Evolutionary conservation across 345 rosid genomes (phyloP).

Genomic region (Heritiera littoralis): DNA sequence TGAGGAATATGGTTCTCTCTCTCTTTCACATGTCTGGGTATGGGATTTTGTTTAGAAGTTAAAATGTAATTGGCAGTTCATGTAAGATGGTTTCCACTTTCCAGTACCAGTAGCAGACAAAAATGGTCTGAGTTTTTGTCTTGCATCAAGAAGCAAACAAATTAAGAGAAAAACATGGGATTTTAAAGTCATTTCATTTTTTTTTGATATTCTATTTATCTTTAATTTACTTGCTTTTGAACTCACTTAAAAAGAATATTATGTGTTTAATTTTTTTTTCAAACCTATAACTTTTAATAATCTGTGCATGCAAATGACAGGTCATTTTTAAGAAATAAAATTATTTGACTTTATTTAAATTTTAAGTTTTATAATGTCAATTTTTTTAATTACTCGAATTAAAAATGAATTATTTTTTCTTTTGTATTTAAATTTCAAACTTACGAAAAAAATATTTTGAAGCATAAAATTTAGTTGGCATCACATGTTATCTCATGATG

Average conservation of each 20-base stretch:
- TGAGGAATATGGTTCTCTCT: background rate
- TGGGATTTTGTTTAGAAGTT: conserved; percentile 10
- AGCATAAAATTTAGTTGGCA: background rate
- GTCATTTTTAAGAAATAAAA: too few species aligned
- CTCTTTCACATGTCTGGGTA: background rate
- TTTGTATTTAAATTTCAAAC: too few species aligned
- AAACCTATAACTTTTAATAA: too few species aligned
- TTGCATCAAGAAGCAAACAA: conserved; percentile 4
- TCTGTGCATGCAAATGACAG: too few species aligned
- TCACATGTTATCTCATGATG: conserved; percentile 1
- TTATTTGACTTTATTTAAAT: too few species aligned
- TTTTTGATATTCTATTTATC: background rate
- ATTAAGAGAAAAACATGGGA: background rate
- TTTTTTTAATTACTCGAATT: too few species aligned
- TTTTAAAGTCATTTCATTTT: background rate
- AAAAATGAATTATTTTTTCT: too few species aligned
- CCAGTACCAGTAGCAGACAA: background rate
- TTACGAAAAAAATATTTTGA: background rate
- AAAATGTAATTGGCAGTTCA: background rate
- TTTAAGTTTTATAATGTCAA: too few species aligned
- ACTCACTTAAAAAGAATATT: too few species aligned
- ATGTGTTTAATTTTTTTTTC: too few species aligned
- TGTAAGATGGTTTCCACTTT: background rate
- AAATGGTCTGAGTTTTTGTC: conserved; percentile 19
- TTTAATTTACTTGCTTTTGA: background rate